These are phyloP conservation scores for Albugo laibachii DNA, from an alignment of 352 stramenopile species.

Conservation along the genomic window DNA sequence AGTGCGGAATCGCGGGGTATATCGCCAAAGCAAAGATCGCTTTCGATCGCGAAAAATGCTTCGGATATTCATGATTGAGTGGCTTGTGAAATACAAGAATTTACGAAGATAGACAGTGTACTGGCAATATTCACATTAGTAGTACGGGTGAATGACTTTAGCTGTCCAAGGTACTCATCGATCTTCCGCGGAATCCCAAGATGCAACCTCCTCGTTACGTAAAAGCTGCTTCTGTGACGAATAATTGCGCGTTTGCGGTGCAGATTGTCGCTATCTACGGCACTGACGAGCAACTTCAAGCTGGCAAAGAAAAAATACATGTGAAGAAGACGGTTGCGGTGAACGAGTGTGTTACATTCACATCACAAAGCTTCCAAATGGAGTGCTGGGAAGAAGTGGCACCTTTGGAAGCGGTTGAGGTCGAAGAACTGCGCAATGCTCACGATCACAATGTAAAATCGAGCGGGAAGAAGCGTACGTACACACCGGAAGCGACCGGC, in stretches of 20 bases:
- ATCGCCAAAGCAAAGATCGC: too few species aligned
- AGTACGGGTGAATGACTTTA: too few species aligned
- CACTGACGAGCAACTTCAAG: constrained; percentile 39
- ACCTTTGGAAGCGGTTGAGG: constrained; percentile 31
- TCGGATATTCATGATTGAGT: too few species aligned
- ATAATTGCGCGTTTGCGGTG: constrained; percentile 29
- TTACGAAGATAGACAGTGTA: too few species aligned
- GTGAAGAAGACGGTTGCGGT: constrained; percentile 29
- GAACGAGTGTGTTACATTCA: constrained; percentile 14
- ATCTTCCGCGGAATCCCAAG: too few species aligned
- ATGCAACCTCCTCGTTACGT: constrained; percentile 28
- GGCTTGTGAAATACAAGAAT: too few species aligned
- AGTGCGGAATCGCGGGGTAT: too few species aligned
- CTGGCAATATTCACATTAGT: too few species aligned
- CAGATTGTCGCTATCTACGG: constrained; percentile 44
- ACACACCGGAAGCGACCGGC: constrained; percentile 26
- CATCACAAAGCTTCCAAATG: constrained; percentile 67
- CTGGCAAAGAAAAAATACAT: constrained; percentile 41
- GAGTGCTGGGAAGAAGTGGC: constrained; percentile 42
- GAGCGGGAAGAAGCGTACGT: constrained; percentile 17
- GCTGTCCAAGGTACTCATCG: too few species aligned
- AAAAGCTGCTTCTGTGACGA: constrained; percentile 53
- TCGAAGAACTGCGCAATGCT: constrained; percentile 15
- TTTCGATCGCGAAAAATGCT: too few species aligned
- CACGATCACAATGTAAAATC: neutral